Percentiles rank a stretch among this genome's conserved stretches.
Evolutionary conservation across 2,329 filamentous ascomycete genomes (phyloP).

Genomic region (Sporothrix euskadiensis): DNA sequence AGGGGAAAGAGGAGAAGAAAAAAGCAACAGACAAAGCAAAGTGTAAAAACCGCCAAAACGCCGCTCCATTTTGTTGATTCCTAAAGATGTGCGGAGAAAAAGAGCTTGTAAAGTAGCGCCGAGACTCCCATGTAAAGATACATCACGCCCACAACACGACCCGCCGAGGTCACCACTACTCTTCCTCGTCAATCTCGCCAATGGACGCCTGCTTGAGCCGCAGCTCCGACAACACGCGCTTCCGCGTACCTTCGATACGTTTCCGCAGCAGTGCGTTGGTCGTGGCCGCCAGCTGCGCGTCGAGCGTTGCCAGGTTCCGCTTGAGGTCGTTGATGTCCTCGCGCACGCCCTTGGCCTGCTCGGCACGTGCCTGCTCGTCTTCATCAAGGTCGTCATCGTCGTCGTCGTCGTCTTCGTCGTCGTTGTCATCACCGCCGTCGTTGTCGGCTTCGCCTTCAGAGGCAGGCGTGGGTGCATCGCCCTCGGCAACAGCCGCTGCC

Average conservation of each 20-base stretch:
- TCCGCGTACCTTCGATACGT: constrained; percentile 54
- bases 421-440: constrained; percentile 47
- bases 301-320: constrained; percentile 50
- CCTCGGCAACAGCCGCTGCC: constrained; percentile 45
- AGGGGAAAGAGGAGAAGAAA: not conserved
- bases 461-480: constrained; percentile 48
- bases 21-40: not conserved
- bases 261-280: constrained; percentile 52
- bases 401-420: constrained; percentile 55
- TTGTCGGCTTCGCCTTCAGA: constrained; percentile 43
- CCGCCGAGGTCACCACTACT: constrained; percentile 11
- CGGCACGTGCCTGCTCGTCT: constrained; percentile 51
- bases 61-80: not conserved
- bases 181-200: constrained; percentile 41
- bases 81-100: not conserved
- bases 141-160: not conserved
- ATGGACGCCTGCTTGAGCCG: constrained; percentile 42
- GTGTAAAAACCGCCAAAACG: not conserved
- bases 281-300: constrained; percentile 48
- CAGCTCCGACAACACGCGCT: constrained; percentile 46
- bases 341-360: constrained; percentile 56
- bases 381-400: constrained; percentile 58
- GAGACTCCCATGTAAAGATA: not conserved
- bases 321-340: constrained; percentile 54
- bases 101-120: not conserved